These are phyloP conservation scores for Nissolia schottii DNA, from an alignment of 306 rosid species.

Conservation along the genomic window DNA sequence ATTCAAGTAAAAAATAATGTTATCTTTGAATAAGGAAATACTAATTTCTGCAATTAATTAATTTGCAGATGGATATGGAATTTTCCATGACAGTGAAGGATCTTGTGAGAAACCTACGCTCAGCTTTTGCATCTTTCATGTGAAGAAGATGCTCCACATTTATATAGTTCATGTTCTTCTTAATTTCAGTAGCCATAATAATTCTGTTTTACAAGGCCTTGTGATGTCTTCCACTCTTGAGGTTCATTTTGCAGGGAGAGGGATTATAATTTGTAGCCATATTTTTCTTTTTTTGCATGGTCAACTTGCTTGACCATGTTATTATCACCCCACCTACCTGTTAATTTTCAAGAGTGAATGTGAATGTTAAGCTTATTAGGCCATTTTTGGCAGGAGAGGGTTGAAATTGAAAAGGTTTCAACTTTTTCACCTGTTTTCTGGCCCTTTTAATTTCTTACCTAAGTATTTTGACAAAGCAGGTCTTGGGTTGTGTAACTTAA, in stretches of 20 bases:
- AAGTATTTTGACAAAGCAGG: constrained; percentile 22
- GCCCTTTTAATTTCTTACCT: constrained; percentile 19
- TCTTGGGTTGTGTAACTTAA: constrained; percentile 36
- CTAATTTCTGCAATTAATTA: neutral
- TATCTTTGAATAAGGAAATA: neutral
- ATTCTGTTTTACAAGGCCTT: constrained; percentile 39
- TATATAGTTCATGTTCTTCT: constrained; percentile 20
- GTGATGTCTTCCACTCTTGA: constrained; percentile 42
- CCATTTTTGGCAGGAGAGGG: constrained; percentile 33
- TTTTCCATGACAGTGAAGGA: constrained; percentile 69
- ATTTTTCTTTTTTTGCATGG: constrained; percentile 47
- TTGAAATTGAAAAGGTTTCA: constrained; percentile 31
- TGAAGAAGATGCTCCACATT: constrained; percentile 35
- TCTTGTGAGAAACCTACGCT: constrained; percentile 59
- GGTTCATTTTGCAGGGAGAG: constrained; percentile 50
- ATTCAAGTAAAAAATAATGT: neutral
- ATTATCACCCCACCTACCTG: constrained; percentile 38
- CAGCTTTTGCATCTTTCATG: constrained; percentile 46
- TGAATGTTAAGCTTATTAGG: constrained; percentile 35
- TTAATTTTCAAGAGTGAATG: constrained; percentile 26
- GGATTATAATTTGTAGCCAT: constrained; percentile 39
- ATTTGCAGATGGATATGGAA: constrained; percentile 74
- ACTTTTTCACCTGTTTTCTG: constrained; percentile 20
- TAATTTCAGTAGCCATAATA: too few relatives aligned
- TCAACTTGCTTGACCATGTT: constrained; percentile 46